Base-by-base conservation (phyloP, 139 green algal species). In the Coccomyxa sp. region DNA sequence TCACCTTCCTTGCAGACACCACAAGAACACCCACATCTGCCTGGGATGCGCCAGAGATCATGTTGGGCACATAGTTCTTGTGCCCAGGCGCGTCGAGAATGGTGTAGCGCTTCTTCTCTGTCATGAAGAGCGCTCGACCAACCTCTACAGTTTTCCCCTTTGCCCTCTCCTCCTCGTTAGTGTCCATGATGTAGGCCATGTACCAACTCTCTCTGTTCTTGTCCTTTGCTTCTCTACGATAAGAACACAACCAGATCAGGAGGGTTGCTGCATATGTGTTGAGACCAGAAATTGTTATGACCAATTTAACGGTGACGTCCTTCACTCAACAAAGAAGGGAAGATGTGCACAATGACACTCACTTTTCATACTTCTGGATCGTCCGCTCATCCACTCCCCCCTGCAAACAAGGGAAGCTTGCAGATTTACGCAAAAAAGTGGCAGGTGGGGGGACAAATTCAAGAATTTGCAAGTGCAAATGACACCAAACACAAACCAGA, bases 181-280 rank as follows among this genome's bases (percentile, higher is more conserved):
- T 99, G 90, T 99, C 97, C 97, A 99, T 99, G 92, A 99, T 99
- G 89, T 99, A 99, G 0, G 97, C 97, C 93, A 97, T 97, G 89
- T 97, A 97, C 96, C 97, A 99, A 59, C 88, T 94, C 88, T 99
- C 97, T 16, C 96, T 91, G 90, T 98, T 99, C 92, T 99, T 99
- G 81, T 99, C 97, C 89, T 99, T 99, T n/a, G 97, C 97, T 89
- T 99, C 97, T 14, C 88, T 87, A 83, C 86, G 77, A 13, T 3
- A 51, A 51, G 32, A 57, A 77, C 10, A 23, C 21, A 79, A 10
- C 74, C 28, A 58, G 28, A 79, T 58, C 9, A 79, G 71, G 63
- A 71, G 21, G 7, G 10, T 71, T 71, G 63, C 63, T 71, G 18
- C 38, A 51, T 51, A 71, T 28, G 63, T 25, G 63, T 25, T 28